A percentile compares a stretch with the other conserved stretches of the same genome.
Evolutionary conservation across 2,329 filamentous ascomycete genomes (phyloP).

Genomic region (Cytospora paraplurivora): DNA sequence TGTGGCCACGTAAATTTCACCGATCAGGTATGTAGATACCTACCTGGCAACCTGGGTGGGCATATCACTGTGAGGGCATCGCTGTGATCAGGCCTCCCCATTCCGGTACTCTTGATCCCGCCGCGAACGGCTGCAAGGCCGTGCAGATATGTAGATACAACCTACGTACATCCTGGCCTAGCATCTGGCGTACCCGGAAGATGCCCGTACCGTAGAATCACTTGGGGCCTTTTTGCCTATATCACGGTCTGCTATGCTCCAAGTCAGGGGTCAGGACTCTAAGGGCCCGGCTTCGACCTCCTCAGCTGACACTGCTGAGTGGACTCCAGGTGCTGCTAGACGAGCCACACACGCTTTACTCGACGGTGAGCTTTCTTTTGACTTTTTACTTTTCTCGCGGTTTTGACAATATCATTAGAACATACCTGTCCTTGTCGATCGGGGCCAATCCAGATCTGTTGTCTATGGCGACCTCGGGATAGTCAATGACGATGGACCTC

Average conservation of each 20-base stretch:
- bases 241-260: not conserved
- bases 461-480: not conserved
- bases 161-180: too few relatives aligned
- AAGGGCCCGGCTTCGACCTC: slow-evolving; percentile 23
- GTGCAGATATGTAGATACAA: not conserved
- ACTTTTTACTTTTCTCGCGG: not conserved
- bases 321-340: not conserved
- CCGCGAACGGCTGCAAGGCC: not conserved
- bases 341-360: slow-evolving; percentile 7
- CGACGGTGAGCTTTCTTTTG: not conserved
- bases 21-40: too few relatives aligned
- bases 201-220: slow-evolving; percentile 4
- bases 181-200: not conserved
- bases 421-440: not conserved
- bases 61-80: too few relatives aligned
- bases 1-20: not conserved
- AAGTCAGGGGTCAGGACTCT: slow-evolving; percentile 9
- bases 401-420: not conserved
- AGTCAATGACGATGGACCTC: not conserved
- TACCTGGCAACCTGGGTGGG: too few relatives aligned
- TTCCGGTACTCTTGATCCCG: too few relatives aligned
- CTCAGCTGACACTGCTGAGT: slow-evolving; percentile 24
- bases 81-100: too few relatives aligned
- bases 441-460: not conserved
- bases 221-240: not conserved